Percentiles rank a stretch among this genome's conserved stretches.
Evolutionary conservation across 73 alveolate species (phyloP).

Genomic region (Paramecium octaurelia): DNA sequence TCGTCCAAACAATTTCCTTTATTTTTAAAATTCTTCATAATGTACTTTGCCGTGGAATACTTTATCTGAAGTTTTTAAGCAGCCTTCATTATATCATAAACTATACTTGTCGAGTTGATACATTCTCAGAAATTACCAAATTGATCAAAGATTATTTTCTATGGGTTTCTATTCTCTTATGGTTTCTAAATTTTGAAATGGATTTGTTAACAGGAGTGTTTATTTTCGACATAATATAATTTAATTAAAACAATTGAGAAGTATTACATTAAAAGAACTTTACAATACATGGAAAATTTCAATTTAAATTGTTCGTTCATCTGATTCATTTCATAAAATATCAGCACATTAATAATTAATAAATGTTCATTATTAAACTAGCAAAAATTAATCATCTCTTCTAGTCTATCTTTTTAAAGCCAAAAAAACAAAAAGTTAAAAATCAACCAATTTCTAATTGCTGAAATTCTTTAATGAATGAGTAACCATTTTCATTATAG

Average conservation of each 20-base stretch:
- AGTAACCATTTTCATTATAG: background rate
- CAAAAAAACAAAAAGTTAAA: background rate
- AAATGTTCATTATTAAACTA: background rate
- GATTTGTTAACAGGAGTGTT: background rate
- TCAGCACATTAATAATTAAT: background rate
- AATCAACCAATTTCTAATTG: background rate
- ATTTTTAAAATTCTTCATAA: conserved; percentile 18
- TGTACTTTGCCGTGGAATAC: conserved; percentile 30
- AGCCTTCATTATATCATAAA: background rate
- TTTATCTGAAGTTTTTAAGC: conserved; percentile 1
- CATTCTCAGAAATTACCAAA: background rate
- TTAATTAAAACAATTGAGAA: background rate
- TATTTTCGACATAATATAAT: background rate
- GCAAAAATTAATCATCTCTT: background rate
- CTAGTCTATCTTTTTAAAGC: background rate
- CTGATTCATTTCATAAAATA: background rate
- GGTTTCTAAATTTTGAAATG: background rate
- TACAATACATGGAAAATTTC: background rate
- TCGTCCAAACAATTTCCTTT: background rate
- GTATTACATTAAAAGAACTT: background rate
- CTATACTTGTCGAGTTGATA: background rate
- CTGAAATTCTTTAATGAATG: background rate
- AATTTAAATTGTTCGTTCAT: background rate
- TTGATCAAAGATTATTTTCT: background rate
- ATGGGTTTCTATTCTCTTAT: background rate